Conservation (phyloP, 2,329 filamentous ascomycete species). For the Fusarium irregulare region DNA sequence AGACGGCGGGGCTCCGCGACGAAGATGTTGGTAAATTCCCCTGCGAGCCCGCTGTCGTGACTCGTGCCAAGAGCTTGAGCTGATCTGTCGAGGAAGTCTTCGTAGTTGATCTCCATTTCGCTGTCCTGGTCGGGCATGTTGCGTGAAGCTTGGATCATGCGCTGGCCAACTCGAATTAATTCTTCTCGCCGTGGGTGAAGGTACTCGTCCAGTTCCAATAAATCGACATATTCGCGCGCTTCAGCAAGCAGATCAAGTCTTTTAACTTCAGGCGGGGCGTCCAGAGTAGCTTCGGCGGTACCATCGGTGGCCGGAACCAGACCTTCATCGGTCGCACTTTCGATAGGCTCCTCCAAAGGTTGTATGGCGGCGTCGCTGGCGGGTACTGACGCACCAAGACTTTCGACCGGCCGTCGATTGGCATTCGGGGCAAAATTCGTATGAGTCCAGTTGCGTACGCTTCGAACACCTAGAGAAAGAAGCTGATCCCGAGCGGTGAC, state of each 20-base stretch:
- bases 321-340: background rate
- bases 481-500: constrained; percentile 33
- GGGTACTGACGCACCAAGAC: constrained; percentile 30
- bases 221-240: constrained; percentile 27
- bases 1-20: constrained; percentile 31
- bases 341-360: background rate
- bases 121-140: constrained; percentile 6
- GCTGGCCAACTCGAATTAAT: constrained; percentile 33
- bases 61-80: constrained; percentile 8
- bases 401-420: background rate
- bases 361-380: constrained; percentile 30
- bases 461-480: constrained; percentile 23
- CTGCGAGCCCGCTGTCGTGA: constrained; percentile 1
- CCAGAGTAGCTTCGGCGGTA: background rate
- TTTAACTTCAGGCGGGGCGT: background rate
- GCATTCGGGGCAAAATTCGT: background rate
- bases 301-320: too few relatives aligned
- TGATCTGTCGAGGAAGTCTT: constrained; percentile 27
- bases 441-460: constrained; percentile 24
- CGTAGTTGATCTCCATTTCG: constrained; percentile 3
- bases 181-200: constrained; percentile 25
- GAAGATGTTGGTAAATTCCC: constrained; percentile 22
- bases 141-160: constrained; percentile 28
- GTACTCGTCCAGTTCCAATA: constrained; percentile 10
- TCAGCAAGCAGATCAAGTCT: constrained; percentile 20